These are phyloP conservation scores for Eucalyptus dawsonii DNA, from an alignment of 345 rosid species.

Conservation along the genomic window DNA sequence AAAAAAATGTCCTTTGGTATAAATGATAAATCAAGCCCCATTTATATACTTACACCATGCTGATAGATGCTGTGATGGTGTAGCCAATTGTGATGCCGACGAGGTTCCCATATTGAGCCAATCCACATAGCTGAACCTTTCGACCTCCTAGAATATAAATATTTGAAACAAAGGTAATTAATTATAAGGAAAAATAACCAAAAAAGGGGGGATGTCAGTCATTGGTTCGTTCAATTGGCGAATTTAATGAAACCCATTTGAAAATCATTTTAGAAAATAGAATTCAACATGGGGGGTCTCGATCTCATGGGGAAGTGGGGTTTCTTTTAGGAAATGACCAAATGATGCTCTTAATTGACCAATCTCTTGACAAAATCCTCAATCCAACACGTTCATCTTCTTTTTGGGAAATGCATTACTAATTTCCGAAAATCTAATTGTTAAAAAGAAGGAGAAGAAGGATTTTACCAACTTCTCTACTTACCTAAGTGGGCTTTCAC, in stretches of 20 bases:
- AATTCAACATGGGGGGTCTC: background rate
- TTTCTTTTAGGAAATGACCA: background rate
- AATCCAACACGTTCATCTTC: background rate
- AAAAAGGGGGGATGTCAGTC: background rate
- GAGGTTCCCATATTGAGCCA: constrained; percentile 71
- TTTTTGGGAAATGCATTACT: background rate
- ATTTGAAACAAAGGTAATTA: background rate
- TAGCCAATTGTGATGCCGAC: constrained; percentile 64
- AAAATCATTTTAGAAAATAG: background rate
- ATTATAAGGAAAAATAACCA: background rate
- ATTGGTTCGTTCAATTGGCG: background rate
- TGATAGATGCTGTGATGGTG: constrained; percentile 88
- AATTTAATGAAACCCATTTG: background rate
- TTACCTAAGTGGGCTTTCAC: constrained; percentile 62
- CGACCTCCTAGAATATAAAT: constrained; percentile 27
- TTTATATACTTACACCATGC: constrained; percentile 68
- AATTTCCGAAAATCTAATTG: background rate
- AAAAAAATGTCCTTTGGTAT: background rate
- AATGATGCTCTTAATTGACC: background rate
- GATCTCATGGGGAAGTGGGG: background rate
- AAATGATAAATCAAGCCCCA: background rate
- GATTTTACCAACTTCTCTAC: background rate
- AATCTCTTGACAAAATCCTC: background rate
- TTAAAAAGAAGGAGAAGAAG: background rate
- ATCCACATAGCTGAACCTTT: constrained; percentile 50